These are phyloP conservation scores for Cryptosporidium felis DNA, from an alignment of 169 alveolate genomes.

Conservation along the genomic window DNA sequence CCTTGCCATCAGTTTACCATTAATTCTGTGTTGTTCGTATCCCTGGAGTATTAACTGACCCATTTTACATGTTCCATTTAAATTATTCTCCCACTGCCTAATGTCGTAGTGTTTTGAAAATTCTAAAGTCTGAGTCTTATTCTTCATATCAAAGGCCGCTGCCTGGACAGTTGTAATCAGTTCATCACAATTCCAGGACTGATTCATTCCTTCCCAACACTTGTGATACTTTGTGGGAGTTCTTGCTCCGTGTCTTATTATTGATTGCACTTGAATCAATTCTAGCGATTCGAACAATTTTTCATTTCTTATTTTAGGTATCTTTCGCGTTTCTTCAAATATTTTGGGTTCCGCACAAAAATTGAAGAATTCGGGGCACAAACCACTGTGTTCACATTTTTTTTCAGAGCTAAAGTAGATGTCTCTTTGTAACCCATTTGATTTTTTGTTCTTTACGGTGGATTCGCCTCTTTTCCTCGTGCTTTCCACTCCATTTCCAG, in stretches of 20 bases:
- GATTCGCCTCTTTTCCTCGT: too few species aligned
- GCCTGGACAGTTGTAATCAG: conserved; percentile 60
- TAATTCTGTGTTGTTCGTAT: conserved; percentile 59
- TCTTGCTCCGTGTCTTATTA: conserved; percentile 66
- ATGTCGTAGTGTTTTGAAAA: conserved; percentile 64
- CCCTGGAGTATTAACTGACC: conserved; percentile 61
- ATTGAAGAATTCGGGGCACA: conserved; percentile 41
- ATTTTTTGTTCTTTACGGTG: too few species aligned
- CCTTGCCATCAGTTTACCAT: conserved; percentile 47
- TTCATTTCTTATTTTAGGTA: conserved; percentile 3
- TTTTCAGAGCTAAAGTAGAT: too few species aligned
- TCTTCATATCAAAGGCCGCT: conserved; percentile 50
- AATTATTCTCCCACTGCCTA: conserved; percentile 66
- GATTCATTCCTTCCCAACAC: conserved; percentile 61
- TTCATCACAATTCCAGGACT: conserved; percentile 66
- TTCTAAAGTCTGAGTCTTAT: conserved; percentile 51
- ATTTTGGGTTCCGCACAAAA: conserved; percentile 46
- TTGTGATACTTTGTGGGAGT: conserved; percentile 69
- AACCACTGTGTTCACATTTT: conserved; percentile 15
- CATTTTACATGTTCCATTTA: conserved; percentile 69
- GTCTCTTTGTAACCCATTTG: too few species aligned
- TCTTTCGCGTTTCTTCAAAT: conserved; percentile 32
- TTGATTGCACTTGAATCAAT: conserved; percentile 56
- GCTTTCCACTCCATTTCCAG: too few species aligned
- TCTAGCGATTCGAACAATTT: background rate